phyloP scores from a whole-genome alignment of 202 grass and related monocot species.

The Schoenoplectus triqueter region DNA sequence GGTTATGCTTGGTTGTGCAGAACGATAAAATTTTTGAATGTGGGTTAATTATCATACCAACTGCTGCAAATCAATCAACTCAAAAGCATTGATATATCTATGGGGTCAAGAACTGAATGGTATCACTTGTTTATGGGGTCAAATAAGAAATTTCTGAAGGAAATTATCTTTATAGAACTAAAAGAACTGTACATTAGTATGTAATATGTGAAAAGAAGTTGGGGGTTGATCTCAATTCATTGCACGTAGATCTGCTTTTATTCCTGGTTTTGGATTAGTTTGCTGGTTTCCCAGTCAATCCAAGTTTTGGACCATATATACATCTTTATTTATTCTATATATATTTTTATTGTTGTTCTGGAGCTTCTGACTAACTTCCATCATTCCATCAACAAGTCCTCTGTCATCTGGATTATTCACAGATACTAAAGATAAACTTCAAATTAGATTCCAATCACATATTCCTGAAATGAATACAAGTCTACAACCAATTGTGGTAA shows the following conservation, averaged over 20 bases:
- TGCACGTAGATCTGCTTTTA: not conserved
- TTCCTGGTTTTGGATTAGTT: not conserved
- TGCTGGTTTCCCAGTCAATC: not conserved
- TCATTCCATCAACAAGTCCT: not conserved
- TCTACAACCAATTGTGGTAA: not conserved
- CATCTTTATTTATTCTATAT: not conserved
- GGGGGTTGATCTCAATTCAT: not conserved
- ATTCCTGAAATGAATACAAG: not conserved
- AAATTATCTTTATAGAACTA: not conserved
- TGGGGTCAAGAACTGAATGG: not conserved
- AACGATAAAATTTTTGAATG: not conserved
- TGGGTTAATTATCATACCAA: not conserved
- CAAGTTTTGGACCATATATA: slow-evolving; percentile 19
- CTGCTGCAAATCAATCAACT: not conserved
- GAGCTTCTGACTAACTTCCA: not conserved
- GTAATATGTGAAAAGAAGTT: not conserved
- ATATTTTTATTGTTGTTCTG: not conserved
- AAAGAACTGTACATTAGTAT: not conserved
- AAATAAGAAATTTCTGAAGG: not conserved
- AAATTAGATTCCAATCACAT: not conserved
- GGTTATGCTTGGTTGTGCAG: not conserved
- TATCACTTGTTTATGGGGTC: not conserved
- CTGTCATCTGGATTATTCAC: not conserved
- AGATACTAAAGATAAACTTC: not conserved
- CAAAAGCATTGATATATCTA: not conserved